phyloP scores from a whole-genome alignment of 495 filamentous ascomycete genomes.

The Melanomma pulvis-pyrius region DNA sequence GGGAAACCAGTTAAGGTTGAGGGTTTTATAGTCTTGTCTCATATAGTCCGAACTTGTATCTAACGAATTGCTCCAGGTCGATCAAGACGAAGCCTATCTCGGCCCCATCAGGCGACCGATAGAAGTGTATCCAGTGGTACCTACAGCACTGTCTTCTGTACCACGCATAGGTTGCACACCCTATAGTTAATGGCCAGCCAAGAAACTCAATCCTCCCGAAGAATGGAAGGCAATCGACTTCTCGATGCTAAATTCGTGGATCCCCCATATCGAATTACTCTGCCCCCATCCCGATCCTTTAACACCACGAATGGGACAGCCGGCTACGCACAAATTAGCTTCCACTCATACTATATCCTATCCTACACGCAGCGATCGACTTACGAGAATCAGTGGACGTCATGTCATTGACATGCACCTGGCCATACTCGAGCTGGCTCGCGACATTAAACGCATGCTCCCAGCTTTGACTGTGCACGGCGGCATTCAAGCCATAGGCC shows the following conservation, averaged over 20 bases:
- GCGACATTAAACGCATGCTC: constrained; percentile 44
- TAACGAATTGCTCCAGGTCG: too few relatives aligned
- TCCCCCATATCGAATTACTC: constrained; percentile 56
- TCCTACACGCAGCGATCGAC: too few relatives aligned
- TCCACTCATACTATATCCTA: too few relatives aligned
- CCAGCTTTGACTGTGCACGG: constrained; percentile 45
- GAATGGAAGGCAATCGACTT: constrained; percentile 42
- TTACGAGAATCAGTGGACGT: neutral
- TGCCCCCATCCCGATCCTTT: constrained; percentile 82
- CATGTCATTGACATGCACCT: constrained; percentile 75
- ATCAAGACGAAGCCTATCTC: too few relatives aligned
- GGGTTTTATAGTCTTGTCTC: too few relatives aligned
- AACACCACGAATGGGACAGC: constrained; percentile 57
- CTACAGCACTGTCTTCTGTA: too few relatives aligned
- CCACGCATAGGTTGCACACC: too few relatives aligned
- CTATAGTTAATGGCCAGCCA: neutral
- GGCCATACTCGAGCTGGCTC: constrained; percentile 42
- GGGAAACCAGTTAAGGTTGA: too few relatives aligned
- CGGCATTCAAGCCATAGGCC: constrained; percentile 45
- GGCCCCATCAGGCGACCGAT: too few relatives aligned
- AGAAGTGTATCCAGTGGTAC: too few relatives aligned
- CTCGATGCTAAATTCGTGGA: constrained; percentile 68
- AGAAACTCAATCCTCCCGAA: neutral
- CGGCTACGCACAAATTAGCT: too few relatives aligned
- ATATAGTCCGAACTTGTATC: too few relatives aligned